phyloP scores from a whole-genome alignment of 768 basidiomycete species.

The Tulasnella sp. region DNA sequence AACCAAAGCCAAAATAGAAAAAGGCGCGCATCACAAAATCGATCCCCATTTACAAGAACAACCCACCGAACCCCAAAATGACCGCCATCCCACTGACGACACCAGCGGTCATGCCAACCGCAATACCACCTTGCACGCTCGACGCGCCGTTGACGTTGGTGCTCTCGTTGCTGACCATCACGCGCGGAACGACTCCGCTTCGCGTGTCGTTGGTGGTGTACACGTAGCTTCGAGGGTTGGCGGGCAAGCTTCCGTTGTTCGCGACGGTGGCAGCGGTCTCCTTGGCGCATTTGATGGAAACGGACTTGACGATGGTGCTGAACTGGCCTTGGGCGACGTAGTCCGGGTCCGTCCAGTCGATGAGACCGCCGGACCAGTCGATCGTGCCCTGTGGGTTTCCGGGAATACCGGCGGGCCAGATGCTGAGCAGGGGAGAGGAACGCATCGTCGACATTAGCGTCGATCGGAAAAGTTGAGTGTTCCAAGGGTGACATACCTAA shows the following conservation, averaged over 20 bases:
- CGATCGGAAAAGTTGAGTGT: background rate
- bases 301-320: slow-evolving; percentile 49
- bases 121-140: background rate
- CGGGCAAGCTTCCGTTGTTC: slow-evolving; percentile 24
- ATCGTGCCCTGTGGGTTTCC: slow-evolving; percentile 54
- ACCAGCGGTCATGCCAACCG: background rate
- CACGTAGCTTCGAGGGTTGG: slow-evolving; percentile 6
- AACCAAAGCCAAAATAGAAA: background rate
- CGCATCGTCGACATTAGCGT: background rate
- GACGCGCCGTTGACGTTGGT: background rate
- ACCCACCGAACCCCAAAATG: background rate
- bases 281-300: slow-evolving; percentile 46
- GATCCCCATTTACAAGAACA: background rate
- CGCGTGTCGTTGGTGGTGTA: slow-evolving; percentile 6
- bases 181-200: background rate
- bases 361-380: slow-evolving; percentile 70
- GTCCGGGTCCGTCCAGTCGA: slow-evolving; percentile 71
- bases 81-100: background rate
- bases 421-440: slow-evolving; percentile 25
- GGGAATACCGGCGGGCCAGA: slow-evolving; percentile 76
- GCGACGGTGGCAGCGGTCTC: slow-evolving; percentile 18
- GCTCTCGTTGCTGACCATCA: background rate
- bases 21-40: background rate
- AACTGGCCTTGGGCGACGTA: slow-evolving; percentile 65
- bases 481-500: slow-evolving; percentile 39